Percentiles rank a stretch among this genome's conserved stretches.
These are phyloP conservation scores for Penicillium rolfsii DNA, from an alignment of 2,329 filamentous ascomycete genomes.

Conservation along the genomic window DNA sequence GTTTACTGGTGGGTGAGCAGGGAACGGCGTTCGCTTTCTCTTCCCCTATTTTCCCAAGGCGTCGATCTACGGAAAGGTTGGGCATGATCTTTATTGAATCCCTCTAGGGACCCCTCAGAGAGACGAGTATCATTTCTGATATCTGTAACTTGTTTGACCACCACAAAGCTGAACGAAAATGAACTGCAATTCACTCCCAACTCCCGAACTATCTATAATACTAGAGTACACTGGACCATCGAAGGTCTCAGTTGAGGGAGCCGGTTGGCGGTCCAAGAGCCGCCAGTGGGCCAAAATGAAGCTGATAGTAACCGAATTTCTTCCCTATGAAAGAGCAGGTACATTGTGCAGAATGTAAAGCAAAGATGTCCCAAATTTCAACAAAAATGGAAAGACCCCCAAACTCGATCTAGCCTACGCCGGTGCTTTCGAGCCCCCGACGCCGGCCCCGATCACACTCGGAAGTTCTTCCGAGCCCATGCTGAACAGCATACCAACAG, in stretches of 20 bases:
- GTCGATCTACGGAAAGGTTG: neutral
- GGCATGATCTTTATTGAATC: neutral
- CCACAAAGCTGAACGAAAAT: neutral
- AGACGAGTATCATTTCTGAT: neutral
- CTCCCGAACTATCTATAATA: neutral
- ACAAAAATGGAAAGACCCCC: neutral
- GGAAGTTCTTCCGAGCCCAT: conserved; percentile 88
- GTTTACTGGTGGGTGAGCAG: neutral
- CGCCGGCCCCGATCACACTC: conserved; percentile 93
- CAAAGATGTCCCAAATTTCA: neutral
- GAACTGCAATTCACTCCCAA: conserved; percentile 4
- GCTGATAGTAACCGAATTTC: neutral
- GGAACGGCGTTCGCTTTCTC: neutral
- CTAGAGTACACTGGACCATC: neutral
- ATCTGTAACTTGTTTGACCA: neutral
- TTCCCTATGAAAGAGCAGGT: neutral
- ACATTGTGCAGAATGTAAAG: conserved; percentile 1
- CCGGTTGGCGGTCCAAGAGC: neutral
- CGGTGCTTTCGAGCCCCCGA: conserved; percentile 66
- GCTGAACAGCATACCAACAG: conserved; percentile 76
- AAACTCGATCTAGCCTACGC: conserved; percentile 35
- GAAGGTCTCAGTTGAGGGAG: neutral
- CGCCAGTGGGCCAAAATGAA: neutral
- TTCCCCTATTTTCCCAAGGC: neutral
- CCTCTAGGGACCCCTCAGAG: neutral